Evolutionary conservation across 2,329 filamentous ascomycete genomes (phyloP), one percentile per base, ranked within the genome.

Genomic region (Diatrype stigma): DNA sequence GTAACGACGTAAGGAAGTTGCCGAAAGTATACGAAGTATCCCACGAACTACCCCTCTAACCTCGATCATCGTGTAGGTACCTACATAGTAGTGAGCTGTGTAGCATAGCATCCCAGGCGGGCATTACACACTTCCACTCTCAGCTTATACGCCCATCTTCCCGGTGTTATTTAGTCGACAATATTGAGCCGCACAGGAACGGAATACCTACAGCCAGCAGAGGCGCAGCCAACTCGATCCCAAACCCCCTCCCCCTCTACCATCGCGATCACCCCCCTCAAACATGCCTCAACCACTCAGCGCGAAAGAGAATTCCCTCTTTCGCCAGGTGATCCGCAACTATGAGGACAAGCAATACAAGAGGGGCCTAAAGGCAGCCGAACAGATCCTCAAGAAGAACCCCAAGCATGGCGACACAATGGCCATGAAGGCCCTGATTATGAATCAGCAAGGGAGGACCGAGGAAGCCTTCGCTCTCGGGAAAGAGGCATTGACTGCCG

Each of bases 281-380:
- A 70, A 67, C 60, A 89, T 89, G 86, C 84, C 86, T 60, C 86
- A 90, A 72, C 80, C 80, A 66, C 78, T 92, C 55, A 84, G 80
- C 66, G 85, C 90, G 66, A 97, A 97, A 76, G 94, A 99, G 80
- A 85, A 85, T 63, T 86, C 92, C 69, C 86, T 96, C 75, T 99
- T 99, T 74, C 87, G 91, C 57, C 90, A 92, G 69, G 86, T 99
- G 59, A 90, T 99, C 65, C 92, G 93, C 69, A 86, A 90, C 73
- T 99, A 97, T 78, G 94, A 99, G 73, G 88, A 92, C 68, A 99
- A 99, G 74, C 93, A 97, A 67, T 96, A 97, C 78, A 99, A 97
- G 76, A 76, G 79, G 56, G 93, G 93, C 69, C 79, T 99, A 67
- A 99, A 97, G 76, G 86, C 89, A 45, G 93, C 94, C 61, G 94